These are phyloP conservation scores for Chlamydomonas eustigma DNA, from an alignment of 139 green algal genomes.

Conservation along the genomic window DNA sequence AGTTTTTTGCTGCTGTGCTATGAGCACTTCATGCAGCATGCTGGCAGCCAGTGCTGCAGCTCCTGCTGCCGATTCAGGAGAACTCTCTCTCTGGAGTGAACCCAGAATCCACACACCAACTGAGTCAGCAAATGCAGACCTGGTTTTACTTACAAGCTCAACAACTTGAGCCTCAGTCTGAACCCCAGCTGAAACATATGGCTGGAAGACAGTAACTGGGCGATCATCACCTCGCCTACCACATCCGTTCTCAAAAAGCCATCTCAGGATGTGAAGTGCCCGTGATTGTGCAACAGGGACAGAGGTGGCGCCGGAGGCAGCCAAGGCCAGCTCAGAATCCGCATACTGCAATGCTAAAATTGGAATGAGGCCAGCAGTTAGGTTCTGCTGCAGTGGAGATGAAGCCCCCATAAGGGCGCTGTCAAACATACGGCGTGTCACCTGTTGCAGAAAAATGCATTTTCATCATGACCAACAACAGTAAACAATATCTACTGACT, in stretches of 20 bases:
- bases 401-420: constrained; percentile 14
- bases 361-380: neutral
- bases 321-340: constrained; percentile 20
- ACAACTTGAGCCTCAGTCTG: too few relatives aligned
- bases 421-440: constrained; percentile 12
- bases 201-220: neutral
- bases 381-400: neutral
- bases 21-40: constrained; percentile 3
- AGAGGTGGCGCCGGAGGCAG: neutral
- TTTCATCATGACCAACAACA: too few relatives aligned
- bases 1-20: neutral
- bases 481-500: too few relatives aligned
- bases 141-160: neutral
- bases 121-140: neutral
- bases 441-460: too few relatives aligned
- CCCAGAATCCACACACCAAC: neutral
- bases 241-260: constrained; percentile 21
- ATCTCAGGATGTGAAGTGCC: constrained; percentile 32
- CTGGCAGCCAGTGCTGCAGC: neutral
- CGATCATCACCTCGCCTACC: neutral
- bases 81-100: neutral
- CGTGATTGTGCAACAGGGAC: constrained; percentile 4
- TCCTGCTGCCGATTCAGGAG: neutral
- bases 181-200: neutral
- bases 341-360: constrained; percentile 27